Conservation (phyloP, 441 rosid species). For the Adansonia rubrostipa region DNA sequence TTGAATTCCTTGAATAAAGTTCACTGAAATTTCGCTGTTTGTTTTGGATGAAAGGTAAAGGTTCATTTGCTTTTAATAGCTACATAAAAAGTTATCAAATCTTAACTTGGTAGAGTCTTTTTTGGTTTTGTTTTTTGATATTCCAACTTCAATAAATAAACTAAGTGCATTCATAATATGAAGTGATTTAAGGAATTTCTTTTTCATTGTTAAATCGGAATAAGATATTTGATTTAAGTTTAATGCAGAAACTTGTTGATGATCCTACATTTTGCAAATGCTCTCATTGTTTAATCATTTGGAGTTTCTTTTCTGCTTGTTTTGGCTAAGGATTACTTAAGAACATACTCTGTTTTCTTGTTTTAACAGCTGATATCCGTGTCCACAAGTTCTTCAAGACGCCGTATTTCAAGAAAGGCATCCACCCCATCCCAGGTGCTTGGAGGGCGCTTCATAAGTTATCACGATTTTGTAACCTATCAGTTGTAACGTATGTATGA, state of each 20-base stretch:
- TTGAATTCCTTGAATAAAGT: not conserved
- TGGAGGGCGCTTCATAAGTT: slow-evolving; percentile 68
- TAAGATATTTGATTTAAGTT: not conserved
- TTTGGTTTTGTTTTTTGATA: slow-evolving; percentile 9
- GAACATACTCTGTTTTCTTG: slow-evolving; percentile 26
- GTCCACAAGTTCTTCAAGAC: slow-evolving; percentile 97
- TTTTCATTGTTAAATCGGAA: not conserved
- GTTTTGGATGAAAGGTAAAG: not conserved
- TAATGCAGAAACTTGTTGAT: not conserved
- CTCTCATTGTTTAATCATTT: not conserved
- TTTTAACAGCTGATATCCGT: slow-evolving; percentile 71
- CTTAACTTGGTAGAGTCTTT: not conserved
- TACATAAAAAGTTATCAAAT: not conserved
- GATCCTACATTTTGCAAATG: not conserved
- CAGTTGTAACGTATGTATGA: slow-evolving; percentile 91
- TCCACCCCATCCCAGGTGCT: slow-evolving; percentile 94
- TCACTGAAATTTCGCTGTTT: not conserved
- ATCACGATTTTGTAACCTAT: slow-evolving; percentile 74
- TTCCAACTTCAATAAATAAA: not conserved
- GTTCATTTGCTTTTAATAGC: not conserved
- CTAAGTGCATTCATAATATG: no score
- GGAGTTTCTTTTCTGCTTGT: not conserved
- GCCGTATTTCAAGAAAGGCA: slow-evolving; percentile 86
- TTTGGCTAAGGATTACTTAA: slow-evolving; percentile 24
- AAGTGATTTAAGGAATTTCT: not conserved